Conservation (phyloP, 139 green algal genomes). For the Chlamydomonas sp. region DNA sequence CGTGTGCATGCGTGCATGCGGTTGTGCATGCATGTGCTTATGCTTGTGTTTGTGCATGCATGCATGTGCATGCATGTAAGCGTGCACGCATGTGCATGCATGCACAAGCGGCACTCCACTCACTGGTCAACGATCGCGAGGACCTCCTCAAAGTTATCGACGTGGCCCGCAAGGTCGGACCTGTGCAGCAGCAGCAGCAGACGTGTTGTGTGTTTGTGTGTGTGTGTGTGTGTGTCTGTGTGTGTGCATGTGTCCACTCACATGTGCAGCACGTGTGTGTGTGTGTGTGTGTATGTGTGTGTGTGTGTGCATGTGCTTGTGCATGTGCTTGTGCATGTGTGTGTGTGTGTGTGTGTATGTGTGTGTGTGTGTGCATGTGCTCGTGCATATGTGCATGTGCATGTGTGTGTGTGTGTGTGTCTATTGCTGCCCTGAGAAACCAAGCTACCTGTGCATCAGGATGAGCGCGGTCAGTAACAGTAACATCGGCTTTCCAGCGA, state of each 20-base stretch:
- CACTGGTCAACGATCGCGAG: not conserved
- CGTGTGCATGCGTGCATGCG: not conserved
- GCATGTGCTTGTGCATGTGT: not conserved
- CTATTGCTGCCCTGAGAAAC: too few relatives aligned
- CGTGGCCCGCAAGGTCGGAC: not conserved
- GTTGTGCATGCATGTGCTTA: not conserved
- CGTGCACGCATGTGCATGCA: not conserved
- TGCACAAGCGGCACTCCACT: too few relatives aligned
- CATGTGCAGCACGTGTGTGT: conserved; percentile 3
- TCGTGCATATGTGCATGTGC: too few relatives aligned
- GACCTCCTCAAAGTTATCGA: conserved; percentile 5
- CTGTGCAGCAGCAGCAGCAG: not conserved
- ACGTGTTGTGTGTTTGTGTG: not conserved
- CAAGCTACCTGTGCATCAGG: too few relatives aligned
- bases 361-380: conserved; percentile 48
- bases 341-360: not conserved
- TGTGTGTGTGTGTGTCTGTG: conserved; percentile 1
- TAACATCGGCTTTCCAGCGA: too few relatives aligned
- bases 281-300: conserved; percentile 1
- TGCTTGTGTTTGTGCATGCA: not conserved
- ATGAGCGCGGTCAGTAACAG: too few relatives aligned
- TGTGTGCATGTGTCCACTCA: too few relatives aligned
- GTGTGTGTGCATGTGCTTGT: not conserved
- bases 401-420: too few relatives aligned
- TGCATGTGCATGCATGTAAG: not conserved